phyloP scores from a whole-genome alignment of 768 basidiomycete genomes.

The Mycena latifolia region DNA sequence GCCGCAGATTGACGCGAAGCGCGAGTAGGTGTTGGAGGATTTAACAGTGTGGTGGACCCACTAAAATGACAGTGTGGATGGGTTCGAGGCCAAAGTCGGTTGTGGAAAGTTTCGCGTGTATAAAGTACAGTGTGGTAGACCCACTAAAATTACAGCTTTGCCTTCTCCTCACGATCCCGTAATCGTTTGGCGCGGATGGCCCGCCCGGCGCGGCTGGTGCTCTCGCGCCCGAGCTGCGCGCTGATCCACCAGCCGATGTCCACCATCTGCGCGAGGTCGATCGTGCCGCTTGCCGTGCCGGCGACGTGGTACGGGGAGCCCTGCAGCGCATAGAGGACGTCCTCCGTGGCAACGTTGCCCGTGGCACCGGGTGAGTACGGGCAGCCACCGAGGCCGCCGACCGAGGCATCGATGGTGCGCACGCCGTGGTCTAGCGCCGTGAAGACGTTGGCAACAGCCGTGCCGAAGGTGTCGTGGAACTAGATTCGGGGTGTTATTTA shows the following conservation, averaged over 20 bases:
- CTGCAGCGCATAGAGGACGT: constrained; percentile 86
- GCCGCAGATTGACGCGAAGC: too few relatives aligned
- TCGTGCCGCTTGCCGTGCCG: constrained; percentile 54
- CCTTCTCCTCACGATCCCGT: constrained; percentile 44
- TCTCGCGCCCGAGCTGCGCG: constrained; percentile 71
- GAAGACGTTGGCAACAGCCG: constrained; percentile 82
- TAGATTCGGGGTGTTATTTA: constrained; percentile 45
- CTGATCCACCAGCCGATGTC: constrained; percentile 90
- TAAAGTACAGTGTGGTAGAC: too few relatives aligned
- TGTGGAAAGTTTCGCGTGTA: too few relatives aligned
- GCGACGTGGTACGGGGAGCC: constrained; percentile 69
- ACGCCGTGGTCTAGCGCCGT: constrained; percentile 80
- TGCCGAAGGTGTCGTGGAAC: constrained; percentile 94
- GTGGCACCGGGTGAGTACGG: constrained; percentile 97
- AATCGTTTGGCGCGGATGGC: constrained; percentile 70
- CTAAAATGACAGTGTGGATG: too few relatives aligned
- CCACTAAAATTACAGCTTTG: constrained; percentile 36
- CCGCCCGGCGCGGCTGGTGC: constrained; percentile 81
- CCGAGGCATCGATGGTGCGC: constrained; percentile 84
- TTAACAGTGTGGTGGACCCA: too few relatives aligned
- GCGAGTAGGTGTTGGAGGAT: too few relatives aligned
- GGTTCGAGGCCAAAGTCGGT: too few relatives aligned
- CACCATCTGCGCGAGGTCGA: constrained; percentile 76
- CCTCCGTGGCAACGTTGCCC: constrained; percentile 95
- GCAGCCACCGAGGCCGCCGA: constrained; percentile 94